A percentile compares a stretch with the other conserved stretches of the same genome.
Evolutionary conservation across 2,329 filamentous ascomycete genomes (phyloP).

Genomic region (Alternaria burnsii): DNA sequence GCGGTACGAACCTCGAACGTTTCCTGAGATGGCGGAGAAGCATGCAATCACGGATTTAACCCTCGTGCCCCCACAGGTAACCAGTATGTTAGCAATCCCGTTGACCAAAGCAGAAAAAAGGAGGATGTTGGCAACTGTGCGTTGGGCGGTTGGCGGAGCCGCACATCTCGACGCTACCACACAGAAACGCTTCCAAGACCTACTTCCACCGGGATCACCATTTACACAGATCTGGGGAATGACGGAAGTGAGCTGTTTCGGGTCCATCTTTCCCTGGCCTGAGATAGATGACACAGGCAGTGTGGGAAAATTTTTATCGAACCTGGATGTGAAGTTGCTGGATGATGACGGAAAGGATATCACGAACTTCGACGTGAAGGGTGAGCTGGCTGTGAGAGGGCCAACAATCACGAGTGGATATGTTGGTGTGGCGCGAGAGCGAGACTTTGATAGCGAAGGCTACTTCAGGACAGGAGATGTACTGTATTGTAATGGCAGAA

Average conservation of each 20-base stretch:
- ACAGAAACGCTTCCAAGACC: no score
- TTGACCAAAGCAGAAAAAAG: no score
- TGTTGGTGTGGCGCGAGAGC: background rate
- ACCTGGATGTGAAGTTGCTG: background rate
- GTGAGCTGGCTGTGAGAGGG: background rate
- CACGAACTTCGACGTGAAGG: background rate
- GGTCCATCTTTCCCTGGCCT: background rate
- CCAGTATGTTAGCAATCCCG: no score
- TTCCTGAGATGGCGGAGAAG: no score
- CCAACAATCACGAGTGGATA: background rate
- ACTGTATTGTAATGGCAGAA: background rate
- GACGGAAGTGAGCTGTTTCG: background rate
- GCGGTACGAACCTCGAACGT: no score
- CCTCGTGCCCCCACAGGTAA: no score
- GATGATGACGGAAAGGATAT: background rate
- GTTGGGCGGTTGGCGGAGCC: no score
- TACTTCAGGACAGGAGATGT: background rate
- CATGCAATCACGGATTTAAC: no score
- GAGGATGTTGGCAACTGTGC: no score
- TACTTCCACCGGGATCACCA: no score
- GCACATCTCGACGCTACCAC: no score
- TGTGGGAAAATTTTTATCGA: background rate
- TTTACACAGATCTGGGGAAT: no score
- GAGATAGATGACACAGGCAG: background rate
- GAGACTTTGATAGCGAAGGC: background rate